phyloP scores from a whole-genome alignment of 805 yeast species.

The Nakazawaea laoshanensis region DNA sequence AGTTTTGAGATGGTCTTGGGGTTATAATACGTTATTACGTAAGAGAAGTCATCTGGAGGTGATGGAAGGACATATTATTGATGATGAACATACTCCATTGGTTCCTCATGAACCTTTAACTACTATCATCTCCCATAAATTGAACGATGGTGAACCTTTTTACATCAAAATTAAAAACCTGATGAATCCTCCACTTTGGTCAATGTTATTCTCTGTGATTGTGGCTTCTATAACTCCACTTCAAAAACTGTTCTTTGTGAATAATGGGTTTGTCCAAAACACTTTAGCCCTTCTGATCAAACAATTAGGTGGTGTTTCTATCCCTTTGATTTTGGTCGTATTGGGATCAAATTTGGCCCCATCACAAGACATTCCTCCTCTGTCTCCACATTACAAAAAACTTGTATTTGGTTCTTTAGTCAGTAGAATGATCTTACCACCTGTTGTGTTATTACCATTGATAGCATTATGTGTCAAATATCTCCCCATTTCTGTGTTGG shows the following conservation, averaged over 20 bases:
- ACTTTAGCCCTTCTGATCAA: conserved; percentile 56
- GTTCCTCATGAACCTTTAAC: not conserved
- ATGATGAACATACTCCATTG: conserved; percentile 9
- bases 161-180: conserved; percentile 24
- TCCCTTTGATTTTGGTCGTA: conserved; percentile 68
- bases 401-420: conserved; percentile 61
- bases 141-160: not conserved
- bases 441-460: conserved; percentile 56
- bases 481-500: conserved; percentile 58
- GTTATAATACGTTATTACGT: conserved; percentile 61
- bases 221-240: conserved; percentile 60
- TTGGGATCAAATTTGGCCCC: conserved; percentile 76
- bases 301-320: conserved; percentile 67
- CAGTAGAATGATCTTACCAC: conserved; percentile 74
- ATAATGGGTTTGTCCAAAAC: conserved; percentile 53
- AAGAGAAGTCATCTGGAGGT: conserved; percentile 33
- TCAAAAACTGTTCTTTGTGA: conserved; percentile 48
- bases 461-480: conserved; percentile 58
- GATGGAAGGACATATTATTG: conserved; percentile 4
- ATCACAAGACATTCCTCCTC: conserved; percentile 56
- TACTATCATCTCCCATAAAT: not conserved
- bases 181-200: conserved; percentile 81
- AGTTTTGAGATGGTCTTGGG: conserved; percentile 83
- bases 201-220: conserved; percentile 61
- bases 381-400: conserved; percentile 51